Conservation (phyloP, 176 grass and related monocot species). For the Phoenix roebelenii region DNA sequence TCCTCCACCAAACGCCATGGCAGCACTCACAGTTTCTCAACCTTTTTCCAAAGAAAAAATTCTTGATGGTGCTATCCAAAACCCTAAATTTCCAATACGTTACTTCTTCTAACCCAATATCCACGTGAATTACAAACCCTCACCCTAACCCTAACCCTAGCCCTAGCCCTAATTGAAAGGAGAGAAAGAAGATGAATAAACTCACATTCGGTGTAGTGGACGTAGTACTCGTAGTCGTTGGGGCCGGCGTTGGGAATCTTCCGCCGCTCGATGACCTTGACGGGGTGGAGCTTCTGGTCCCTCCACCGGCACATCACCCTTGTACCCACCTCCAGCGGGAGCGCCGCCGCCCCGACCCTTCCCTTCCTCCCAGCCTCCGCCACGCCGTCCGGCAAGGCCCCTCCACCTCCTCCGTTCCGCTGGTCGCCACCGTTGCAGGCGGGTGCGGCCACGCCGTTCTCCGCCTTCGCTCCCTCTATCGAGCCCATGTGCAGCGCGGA, state of each 20-base stretch:
- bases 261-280: conserved; percentile 95
- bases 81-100: neutral
- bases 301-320: conserved; percentile 97
- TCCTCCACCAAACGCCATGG: too few species aligned
- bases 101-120: neutral
- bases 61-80: neutral
- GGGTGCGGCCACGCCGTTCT: conserved; percentile 37
- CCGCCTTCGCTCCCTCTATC: conserved; percentile 59
- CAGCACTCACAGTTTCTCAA: too few species aligned
- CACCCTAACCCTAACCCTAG: conserved; percentile 21
- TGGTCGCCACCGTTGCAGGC: conserved; percentile 41
- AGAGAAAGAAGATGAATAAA: neutral
- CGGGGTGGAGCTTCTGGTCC: conserved; percentile 88
- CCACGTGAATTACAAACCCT: neutral
- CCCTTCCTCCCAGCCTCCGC: conserved; percentile 19
- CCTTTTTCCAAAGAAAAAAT: too few species aligned
- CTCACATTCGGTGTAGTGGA: conserved; percentile 97
- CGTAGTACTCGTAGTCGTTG: conserved; percentile 91
- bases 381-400: neutral
- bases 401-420: too few species aligned
- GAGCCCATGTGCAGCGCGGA: conserved; percentile 44
- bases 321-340: conserved; percentile 86
- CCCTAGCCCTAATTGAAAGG: conserved; percentile 22
- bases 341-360: conserved; percentile 25
- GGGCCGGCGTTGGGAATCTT: conserved; percentile 33